phyloP scores from a whole-genome alignment of 108 stramenopile genomes.

The Cyclostephanos tholiformis region DNA sequence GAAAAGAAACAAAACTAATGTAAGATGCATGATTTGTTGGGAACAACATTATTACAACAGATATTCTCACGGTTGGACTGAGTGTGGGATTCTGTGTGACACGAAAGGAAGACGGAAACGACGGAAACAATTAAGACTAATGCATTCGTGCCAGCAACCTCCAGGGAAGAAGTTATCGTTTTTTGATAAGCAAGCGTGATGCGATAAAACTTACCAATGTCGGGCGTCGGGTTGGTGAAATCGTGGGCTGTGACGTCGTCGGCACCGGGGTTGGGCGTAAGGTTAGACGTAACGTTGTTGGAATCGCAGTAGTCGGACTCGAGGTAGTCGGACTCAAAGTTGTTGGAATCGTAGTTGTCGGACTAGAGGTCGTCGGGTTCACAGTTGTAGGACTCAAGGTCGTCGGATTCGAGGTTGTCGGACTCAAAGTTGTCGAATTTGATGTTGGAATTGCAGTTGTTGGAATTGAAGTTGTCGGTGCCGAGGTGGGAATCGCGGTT shows the following conservation, averaged over 20 bases:
- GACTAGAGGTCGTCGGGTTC: neutral
- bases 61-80: neutral
- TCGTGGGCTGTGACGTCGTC: neutral
- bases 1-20: neutral
- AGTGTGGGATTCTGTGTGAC: conserved; percentile 1
- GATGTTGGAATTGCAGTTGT: neutral
- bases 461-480: neutral
- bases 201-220: neutral
- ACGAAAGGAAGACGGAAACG: too few species aligned
- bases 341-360: neutral
- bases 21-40: neutral
- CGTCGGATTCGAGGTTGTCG: neutral
- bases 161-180: too few species aligned
- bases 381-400: neutral
- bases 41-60: neutral
- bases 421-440: neutral
- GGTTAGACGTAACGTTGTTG: neutral
- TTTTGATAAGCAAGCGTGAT: too few species aligned
- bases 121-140: too few species aligned
- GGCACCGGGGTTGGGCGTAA: neutral
- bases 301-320: neutral
- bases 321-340: neutral
- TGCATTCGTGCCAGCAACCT: too few species aligned
- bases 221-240: conserved; percentile 1
- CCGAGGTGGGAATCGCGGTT: neutral